These are phyloP conservation scores for Lipomyces sp. DNA, from an alignment of 805 yeast genomes.

Conservation along the genomic window DNA sequence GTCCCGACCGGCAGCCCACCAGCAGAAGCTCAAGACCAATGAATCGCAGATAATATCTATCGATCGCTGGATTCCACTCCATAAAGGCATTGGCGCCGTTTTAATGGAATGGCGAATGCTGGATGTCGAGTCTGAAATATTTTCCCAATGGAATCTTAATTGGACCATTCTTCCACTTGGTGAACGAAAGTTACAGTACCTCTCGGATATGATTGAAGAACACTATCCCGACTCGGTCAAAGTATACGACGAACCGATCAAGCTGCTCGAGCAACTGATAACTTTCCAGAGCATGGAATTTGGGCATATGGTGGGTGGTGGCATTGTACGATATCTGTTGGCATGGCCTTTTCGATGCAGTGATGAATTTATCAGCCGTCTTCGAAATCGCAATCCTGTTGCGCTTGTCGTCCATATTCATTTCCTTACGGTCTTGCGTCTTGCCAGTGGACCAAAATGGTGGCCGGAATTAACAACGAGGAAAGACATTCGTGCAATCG, in stretches of 20 bases:
- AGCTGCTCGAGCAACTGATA: conserved; percentile 19
- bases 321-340: conserved; percentile 15
- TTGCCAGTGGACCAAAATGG: conserved; percentile 17
- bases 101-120: conserved; percentile 5
- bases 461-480: conserved; percentile 17
- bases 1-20: conserved; percentile 6
- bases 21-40: background rate
- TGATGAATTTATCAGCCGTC: background rate
- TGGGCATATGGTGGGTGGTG: conserved; percentile 8
- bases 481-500: conserved; percentile 20
- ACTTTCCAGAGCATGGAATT: conserved; percentile 12
- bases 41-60: conserved; percentile 15
- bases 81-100: conserved; percentile 17
- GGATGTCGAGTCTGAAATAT: conserved; percentile 3
- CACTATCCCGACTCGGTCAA: background rate
- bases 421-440: conserved; percentile 13
- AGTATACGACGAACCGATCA: conserved; percentile 11
- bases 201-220: conserved; percentile 4
- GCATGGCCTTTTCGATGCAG: conserved; percentile 23
- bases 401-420: conserved; percentile 19
- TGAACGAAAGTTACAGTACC: conserved; percentile 12
- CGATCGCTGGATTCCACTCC: conserved; percentile 29
- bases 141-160: conserved; percentile 16
- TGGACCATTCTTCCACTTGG: conserved; percentile 21
- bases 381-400: conserved; percentile 12